Base-by-base conservation (phyloP, 2,329 filamentous ascomycete species). In the Fusarium tricinctum region DNA sequence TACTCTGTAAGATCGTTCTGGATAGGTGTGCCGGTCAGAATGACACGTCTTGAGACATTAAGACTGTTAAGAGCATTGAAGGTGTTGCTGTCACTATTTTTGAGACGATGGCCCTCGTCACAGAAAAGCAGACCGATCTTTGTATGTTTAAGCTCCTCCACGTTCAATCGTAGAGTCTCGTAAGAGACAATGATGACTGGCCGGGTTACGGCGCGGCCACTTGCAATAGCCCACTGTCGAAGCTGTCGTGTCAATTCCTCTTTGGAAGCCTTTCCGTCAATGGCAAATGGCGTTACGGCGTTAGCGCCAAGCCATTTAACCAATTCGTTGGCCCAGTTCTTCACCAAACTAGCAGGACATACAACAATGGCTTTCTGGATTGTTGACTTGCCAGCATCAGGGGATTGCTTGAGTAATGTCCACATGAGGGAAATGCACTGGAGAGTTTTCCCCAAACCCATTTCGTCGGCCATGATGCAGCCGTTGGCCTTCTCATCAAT, bases 401-500 rank as follows among this genome's bases (percentile, higher is more conserved):
- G 93, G 0, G 94, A 97, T 76, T 99, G 96, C 78, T 97, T 98
- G 17, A 99, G 82, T 2, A 99, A 81, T 2, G 96, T 99, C 96
- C 96, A 99, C 85, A 99, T 91, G 49, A 99, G 86, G 1, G 96
- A 88, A 74, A 99, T 99, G 79, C 96, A 99, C 83, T 99, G 96
- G 43, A 99, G 81, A 19, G 96, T 99, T 82, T 99, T 99, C 58
- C 96, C 96, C 30, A 99, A 83, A 72, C 96, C 96, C 96, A 99
- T 99, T 78, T 97, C 96, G 78, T 99, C 96, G 53, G 96, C 96
- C 96, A 99, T 99, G 77, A 99, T 99, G 80, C 96, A 99, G 3
- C 96, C 96, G 78, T 97, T 92, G 48, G 96, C 96, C 73, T 95
- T 95, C 38, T 91, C 87, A 73, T 98, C 96, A 57, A 98, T 92